Conservation (phyloP, 2,329 filamentous ascomycete genomes). For the Fusarium avenaceum region DNA sequence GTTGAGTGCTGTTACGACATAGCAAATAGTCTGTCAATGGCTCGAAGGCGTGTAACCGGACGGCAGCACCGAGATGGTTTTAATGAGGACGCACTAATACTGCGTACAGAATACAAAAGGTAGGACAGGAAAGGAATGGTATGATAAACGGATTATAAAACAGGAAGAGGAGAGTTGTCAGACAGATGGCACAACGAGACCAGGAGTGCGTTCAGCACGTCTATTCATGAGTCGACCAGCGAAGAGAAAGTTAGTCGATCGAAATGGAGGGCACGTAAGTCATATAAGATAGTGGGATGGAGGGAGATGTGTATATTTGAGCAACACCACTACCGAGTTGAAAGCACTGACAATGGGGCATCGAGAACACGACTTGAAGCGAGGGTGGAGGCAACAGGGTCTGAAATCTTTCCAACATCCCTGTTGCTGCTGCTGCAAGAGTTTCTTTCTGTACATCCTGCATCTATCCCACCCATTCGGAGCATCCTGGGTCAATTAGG, state of each 20-base stretch:
- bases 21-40: constrained; percentile 6
- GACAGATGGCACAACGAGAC: constrained; percentile 24
- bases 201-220: constrained; percentile 27
- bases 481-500: constrained; percentile 40
- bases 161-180: constrained; percentile 28
- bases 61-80: constrained; percentile 28
- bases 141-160: constrained; percentile 24
- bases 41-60: constrained; percentile 19
- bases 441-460: constrained; percentile 39
- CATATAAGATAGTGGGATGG: constrained; percentile 50
- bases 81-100: constrained; percentile 9
- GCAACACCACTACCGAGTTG: constrained; percentile 35
- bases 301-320: constrained; percentile 28
- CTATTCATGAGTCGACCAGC: constrained; percentile 33
- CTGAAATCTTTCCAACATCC: constrained; percentile 33
- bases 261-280: constrained; percentile 46
- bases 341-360: constrained; percentile 32
- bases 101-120: constrained; percentile 17
- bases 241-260: constrained; percentile 34
- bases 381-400: constrained; percentile 41
- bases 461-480: constrained; percentile 47
- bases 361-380: constrained; percentile 35
- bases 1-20: constrained; percentile 16
- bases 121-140: constrained; percentile 20
- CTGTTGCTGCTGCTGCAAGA: constrained; percentile 39